Evolutionary conservation across 148 eudicot species (phyloP).

Genomic region (Vaccinium macrocarpon): DNA sequence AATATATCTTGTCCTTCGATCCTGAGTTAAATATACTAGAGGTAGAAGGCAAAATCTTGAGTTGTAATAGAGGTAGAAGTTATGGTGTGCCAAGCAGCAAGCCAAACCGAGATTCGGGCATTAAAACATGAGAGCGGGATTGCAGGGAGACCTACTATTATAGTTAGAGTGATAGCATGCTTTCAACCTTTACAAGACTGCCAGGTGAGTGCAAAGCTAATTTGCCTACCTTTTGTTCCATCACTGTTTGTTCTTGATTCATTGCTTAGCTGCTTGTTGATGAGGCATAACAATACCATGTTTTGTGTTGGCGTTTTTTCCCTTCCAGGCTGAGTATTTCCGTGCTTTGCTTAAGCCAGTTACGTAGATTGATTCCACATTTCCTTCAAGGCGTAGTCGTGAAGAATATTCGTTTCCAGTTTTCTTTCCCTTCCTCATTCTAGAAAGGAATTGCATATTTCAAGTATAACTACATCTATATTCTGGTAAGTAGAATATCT

Average conservation of each 20-base stretch:
- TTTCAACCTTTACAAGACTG: slow-evolving; percentile 82
- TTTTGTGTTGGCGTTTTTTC: slow-evolving; percentile 19
- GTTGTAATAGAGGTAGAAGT: slow-evolving; percentile 33
- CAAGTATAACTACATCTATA: slow-evolving; percentile 27
- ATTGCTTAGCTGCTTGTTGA: neutral
- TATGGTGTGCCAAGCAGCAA: slow-evolving; percentile 92
- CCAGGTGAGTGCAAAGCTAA: slow-evolving; percentile 47
- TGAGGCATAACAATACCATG: slow-evolving; percentile 3
- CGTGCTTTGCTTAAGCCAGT: slow-evolving; percentile 85
- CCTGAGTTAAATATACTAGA: slow-evolving; percentile 18
- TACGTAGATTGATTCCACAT: slow-evolving; percentile 54
- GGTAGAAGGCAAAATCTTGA: slow-evolving; percentile 11
- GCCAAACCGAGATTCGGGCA: slow-evolving; percentile 84
- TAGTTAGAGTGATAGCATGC: slow-evolving; percentile 86
- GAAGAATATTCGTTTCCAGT: slow-evolving; percentile 27
- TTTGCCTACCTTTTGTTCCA: neutral
- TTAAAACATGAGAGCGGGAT: slow-evolving; percentile 79
- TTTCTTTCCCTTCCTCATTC: slow-evolving; percentile 31
- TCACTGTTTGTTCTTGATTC: neutral
- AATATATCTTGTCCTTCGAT: slow-evolving; percentile 4
- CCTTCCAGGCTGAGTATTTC: slow-evolving; percentile 77
- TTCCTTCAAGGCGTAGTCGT: slow-evolving; percentile 27
- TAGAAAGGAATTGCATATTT: slow-evolving; percentile 28
- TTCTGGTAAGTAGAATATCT: slow-evolving; percentile 34
- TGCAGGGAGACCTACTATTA: slow-evolving; percentile 73